phyloP scores from a whole-genome alignment of 1,284 basidiomycete species.

The Singerocomus inundabilis region DNA sequence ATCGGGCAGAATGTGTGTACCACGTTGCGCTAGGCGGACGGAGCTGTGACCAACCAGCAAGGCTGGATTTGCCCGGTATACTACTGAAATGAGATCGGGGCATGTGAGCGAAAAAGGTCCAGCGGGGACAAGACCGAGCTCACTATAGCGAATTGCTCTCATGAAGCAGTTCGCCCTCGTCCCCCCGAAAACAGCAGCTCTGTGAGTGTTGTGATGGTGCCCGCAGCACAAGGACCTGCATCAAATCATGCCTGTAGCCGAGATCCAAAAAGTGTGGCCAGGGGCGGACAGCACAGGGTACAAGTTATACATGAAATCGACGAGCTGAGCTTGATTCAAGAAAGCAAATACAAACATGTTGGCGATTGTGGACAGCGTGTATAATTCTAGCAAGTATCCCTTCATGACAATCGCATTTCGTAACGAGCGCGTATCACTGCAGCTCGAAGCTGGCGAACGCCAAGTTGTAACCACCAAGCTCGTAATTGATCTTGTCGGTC shows the following conservation, averaged over 20 bases:
- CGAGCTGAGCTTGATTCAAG: slow-evolving; percentile 5
- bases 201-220: slow-evolving; percentile 10
- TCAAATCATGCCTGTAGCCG: not conserved
- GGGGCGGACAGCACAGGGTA: slow-evolving; percentile 10
- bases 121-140: slow-evolving; percentile 15
- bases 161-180: slow-evolving; percentile 12
- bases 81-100: slow-evolving; percentile 1
- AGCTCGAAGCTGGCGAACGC: slow-evolving; percentile 89
- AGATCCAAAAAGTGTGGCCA: not conserved
- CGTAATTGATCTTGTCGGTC: slow-evolving; percentile 97
- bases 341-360: slow-evolving; percentile 20
- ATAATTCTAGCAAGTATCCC: slow-evolving; percentile 25
- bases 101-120: slow-evolving; percentile 17
- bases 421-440: slow-evolving; percentile 27
- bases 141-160: slow-evolving; percentile 19
- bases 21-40: slow-evolving; percentile 20
- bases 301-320: slow-evolving; percentile 19
- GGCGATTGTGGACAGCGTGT: slow-evolving; percentile 16
- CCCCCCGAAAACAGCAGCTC: slow-evolving; percentile 11
- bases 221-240: too few relatives aligned
- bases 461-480: slow-evolving; percentile 94
- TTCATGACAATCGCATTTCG: slow-evolving; percentile 13
- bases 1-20: slow-evolving; percentile 7
- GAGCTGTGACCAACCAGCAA: slow-evolving; percentile 20
- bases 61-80: slow-evolving; percentile 8